Base-by-base conservation (phyloP, 2,329 filamentous ascomycete genomes). In the Aspergillus sp. region DNA sequence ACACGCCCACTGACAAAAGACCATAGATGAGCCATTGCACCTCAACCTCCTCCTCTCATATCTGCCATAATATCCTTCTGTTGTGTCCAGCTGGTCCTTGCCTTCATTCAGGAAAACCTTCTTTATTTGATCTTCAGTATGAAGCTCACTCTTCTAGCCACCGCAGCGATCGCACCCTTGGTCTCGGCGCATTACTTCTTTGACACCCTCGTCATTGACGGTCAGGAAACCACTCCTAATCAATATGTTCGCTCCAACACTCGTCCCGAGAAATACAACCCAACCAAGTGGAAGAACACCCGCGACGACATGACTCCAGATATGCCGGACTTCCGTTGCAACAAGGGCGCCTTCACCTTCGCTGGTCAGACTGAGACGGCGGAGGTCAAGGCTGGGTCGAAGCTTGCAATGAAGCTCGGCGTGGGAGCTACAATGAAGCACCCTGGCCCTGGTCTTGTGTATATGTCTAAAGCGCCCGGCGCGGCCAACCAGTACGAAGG, bases 401-500 rank as follows among this genome's bases (percentile, higher is more conserved):
- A 55, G 46, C 39, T 71, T 26, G 62, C 60, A 7, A 49, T 64
- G 56, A 63, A 61, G 56, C 66, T 70, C 47, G 62, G 31, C 2
- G 53, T 64, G 32, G 67, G 62, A 51, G 65, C 64, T 11, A 42
- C 16, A 14, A 42, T 42, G 18, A 46, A 59, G 26, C 67, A 69
- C 55, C 66, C 67, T 18, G 67, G 67, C 12, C 65, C 66, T 39
- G 56, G 55, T 10, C 49, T 60, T 2, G 62, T 66, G 26, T 69
- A 69, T 46, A 66, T 69, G 66, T 66, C 66, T 32, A 66, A 66
- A 46, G 67, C 58, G 16, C 59, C 64, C 9, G 49, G 49, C 47
- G 39, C 58, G 6, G 64, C 56, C 7, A 57, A 58, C n/a, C 2
- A 26, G 12, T 63, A 65, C 9, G 9, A 67, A 32, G 65, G 64